Evolutionary conservation across 345 rosid genomes (phyloP).

Genomic region (Tarenaya hassleriana): DNA sequence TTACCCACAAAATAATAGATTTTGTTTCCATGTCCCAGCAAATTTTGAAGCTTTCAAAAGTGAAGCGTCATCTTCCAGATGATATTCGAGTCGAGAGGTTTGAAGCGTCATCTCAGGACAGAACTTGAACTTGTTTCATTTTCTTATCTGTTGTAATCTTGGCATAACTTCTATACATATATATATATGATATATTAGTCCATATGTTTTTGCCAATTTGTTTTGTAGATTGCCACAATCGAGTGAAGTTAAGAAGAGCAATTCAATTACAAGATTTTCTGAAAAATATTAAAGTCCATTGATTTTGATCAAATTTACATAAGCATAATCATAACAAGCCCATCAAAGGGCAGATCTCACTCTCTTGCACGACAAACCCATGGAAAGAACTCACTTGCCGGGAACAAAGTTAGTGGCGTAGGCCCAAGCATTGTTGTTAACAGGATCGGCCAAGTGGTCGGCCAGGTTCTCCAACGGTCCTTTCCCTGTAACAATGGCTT

Average conservation of each 20-base stretch:
- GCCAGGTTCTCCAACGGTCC: slow-evolving; percentile 76
- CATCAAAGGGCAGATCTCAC: slow-evolving; percentile 22
- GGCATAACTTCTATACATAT: neutral
- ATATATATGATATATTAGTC: slow-evolving; percentile 19
- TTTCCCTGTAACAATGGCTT: slow-evolving; percentile 81
- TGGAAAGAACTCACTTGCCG: slow-evolving; percentile 51
- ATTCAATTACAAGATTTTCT: too few species aligned
- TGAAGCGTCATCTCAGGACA: slow-evolving; percentile 19
- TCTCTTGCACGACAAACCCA: slow-evolving; percentile 11
- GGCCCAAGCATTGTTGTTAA: slow-evolving; percentile 88
- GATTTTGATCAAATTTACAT: slow-evolving; percentile 24
- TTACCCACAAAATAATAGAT: slow-evolving; percentile 23
- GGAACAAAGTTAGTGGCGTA: slow-evolving; percentile 85
- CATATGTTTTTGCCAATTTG: slow-evolving; percentile 15
- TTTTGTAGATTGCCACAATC: slow-evolving; percentile 9
- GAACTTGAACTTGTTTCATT: slow-evolving; percentile 11
- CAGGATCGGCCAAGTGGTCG: slow-evolving; percentile 80
- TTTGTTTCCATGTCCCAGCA: slow-evolving; percentile 13
- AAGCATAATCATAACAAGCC: slow-evolving; percentile 7
- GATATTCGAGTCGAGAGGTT: slow-evolving; percentile 9
- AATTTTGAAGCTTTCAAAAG: slow-evolving; percentile 18
- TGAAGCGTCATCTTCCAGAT: slow-evolving; percentile 19
- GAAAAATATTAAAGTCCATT: slow-evolving; percentile 18
- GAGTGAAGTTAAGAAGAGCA: neutral
- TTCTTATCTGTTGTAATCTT: slow-evolving; percentile 28